Evolutionary conservation across 495 filamentous ascomycete genomes (phyloP).

Genomic region (Aspergillus leporis): DNA sequence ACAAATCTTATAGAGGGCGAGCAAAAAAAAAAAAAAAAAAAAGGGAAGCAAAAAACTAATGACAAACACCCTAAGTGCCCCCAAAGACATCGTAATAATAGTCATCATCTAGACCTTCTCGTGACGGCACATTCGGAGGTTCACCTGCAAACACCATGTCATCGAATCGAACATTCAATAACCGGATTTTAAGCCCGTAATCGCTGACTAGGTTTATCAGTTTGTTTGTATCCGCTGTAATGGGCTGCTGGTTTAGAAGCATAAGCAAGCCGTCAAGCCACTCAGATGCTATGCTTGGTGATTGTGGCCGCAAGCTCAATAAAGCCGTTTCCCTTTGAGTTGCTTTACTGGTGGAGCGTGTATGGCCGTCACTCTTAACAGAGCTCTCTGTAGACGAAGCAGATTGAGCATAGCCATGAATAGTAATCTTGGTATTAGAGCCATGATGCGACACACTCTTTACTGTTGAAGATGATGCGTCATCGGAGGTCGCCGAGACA

Average conservation of each 20-base stretch:
- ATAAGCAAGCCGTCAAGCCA: slow-evolving; percentile 97
- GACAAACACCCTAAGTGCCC: slow-evolving; percentile 28
- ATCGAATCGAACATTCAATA: slow-evolving; percentile 90
- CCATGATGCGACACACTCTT: slow-evolving; percentile 47
- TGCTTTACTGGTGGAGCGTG: slow-evolving; percentile 35
- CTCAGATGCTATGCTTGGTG: slow-evolving; percentile 84
- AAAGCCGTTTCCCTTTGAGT: slow-evolving; percentile 61
- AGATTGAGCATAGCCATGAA: slow-evolving; percentile 65
- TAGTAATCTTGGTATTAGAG: slow-evolving; percentile 84
- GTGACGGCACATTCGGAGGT: slow-evolving; percentile 43
- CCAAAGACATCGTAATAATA: slow-evolving; percentile 58
- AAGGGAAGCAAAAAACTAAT: too few species aligned
- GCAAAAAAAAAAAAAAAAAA: not conserved
- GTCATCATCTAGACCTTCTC: slow-evolving; percentile 54
- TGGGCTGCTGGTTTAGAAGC: slow-evolving; percentile 91
- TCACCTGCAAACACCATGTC: slow-evolving; percentile 55
- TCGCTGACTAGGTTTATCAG: slow-evolving; percentile 80
- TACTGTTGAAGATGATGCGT: slow-evolving; percentile 55
- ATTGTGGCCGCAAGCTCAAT: slow-evolving; percentile 77
- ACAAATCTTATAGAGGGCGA: too few species aligned
- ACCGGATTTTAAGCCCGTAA: slow-evolving; percentile 88
- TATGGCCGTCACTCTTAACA: slow-evolving; percentile 31
- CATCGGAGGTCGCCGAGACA: slow-evolving; percentile 60
- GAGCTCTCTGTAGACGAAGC: slow-evolving; percentile 27
- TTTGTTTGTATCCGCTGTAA: slow-evolving; percentile 93